These are phyloP conservation scores for Naganishia liquefaciens DNA, from an alignment of 1,284 basidiomycete species.

Conservation along the genomic window DNA sequence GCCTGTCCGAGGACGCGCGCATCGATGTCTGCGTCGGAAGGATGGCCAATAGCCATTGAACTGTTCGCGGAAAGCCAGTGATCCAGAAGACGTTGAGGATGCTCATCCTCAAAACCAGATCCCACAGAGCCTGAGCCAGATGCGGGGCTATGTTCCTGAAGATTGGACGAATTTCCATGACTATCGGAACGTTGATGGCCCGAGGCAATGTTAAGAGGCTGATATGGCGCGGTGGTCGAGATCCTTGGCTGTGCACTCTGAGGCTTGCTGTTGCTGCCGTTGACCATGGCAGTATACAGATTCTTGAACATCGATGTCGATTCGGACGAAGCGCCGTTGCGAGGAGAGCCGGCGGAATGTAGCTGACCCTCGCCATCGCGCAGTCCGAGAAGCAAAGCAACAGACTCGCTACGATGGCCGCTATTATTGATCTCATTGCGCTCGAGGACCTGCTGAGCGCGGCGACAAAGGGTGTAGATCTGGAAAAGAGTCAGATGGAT, in stretches of 20 bases:
- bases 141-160: constrained; percentile 20
- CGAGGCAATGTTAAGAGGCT: constrained; percentile 28
- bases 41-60: constrained; percentile 44
- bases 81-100: constrained; percentile 52
- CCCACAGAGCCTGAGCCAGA: constrained; percentile 22
- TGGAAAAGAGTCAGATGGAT: constrained; percentile 16
- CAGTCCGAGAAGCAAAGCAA: constrained; percentile 48
- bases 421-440: constrained; percentile 44
- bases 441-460: constrained; percentile 50
- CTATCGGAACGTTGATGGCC: constrained; percentile 20
- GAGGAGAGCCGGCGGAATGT: not conserved
- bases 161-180: constrained; percentile 17
- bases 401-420: constrained; percentile 48
- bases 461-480: constrained; percentile 51
- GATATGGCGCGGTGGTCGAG: constrained; percentile 27
- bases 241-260: constrained; percentile 12
- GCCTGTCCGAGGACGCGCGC: constrained; percentile 24
- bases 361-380: constrained; percentile 38
- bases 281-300: constrained; percentile 25
- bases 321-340: constrained; percentile 5
- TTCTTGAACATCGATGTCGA: constrained; percentile 28
- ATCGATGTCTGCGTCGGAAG: constrained; percentile 34
- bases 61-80: constrained; percentile 52
- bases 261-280: constrained; percentile 3
- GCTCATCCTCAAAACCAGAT: constrained; percentile 47